phyloP scores from a whole-genome alignment of 306 rosid genomes.

The Prunus mume region DNA sequence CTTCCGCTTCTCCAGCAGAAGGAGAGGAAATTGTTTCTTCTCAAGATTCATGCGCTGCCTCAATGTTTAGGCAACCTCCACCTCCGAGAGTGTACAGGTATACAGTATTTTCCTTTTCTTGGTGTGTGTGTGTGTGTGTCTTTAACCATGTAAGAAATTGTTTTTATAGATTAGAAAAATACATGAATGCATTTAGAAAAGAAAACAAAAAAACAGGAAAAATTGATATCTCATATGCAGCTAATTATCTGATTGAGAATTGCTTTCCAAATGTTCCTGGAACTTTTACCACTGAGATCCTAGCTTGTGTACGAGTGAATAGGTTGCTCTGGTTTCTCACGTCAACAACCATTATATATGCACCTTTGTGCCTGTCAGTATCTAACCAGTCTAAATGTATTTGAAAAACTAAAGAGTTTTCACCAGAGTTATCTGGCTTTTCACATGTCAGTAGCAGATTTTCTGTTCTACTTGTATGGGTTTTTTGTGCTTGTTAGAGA shows the following conservation, averaged over 20 bases:
- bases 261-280: background rate
- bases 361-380: background rate
- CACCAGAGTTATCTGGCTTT: background rate
- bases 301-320: background rate
- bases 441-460: background rate
- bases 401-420: background rate
- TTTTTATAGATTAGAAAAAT: background rate
- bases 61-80: conserved; percentile 48
- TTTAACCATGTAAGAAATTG: background rate
- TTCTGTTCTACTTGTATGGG: too few species aligned
- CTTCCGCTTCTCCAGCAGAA: conserved; percentile 59
- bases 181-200: background rate
- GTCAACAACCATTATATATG: background rate
- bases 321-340: background rate
- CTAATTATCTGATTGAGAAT: background rate
- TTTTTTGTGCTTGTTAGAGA: too few species aligned
- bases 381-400: background rate
- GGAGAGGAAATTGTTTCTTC: conserved; percentile 68
- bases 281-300: background rate
- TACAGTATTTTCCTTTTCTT: conserved; percentile 10
- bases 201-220: background rate
- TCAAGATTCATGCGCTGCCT: conserved; percentile 54
- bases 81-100: conserved; percentile 62
- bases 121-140: background rate
- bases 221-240: background rate